Base-by-base conservation (phyloP, 805 yeast species). In the Cephaloascus fragrans region DNA sequence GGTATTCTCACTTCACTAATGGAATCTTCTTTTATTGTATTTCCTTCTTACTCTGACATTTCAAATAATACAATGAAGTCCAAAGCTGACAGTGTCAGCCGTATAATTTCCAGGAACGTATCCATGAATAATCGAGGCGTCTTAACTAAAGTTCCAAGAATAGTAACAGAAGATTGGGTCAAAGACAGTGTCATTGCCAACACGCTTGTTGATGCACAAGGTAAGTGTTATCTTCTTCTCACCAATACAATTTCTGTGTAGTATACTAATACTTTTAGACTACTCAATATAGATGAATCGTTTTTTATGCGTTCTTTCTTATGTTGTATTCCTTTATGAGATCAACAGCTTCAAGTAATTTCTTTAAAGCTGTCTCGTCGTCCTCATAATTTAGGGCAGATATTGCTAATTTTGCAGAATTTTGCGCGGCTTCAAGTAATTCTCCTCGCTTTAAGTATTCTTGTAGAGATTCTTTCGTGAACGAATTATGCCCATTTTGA, bases 321-420 rank as follows among this genome's bases (percentile, higher is more conserved):
- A n/a, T n/a, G 14, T 37, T 36, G 36, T 41, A 40, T 28, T 32
- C 26, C n/a, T 46, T 36, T 19, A 63, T 46, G 12, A 53, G 37
- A 1, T 62, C 67, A 29, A 80, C 53, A 0, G 83, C 83, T 32
- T 62, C 54, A 23, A 57, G 48, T 26, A 80, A 60, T 53, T 80
- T 83, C 6, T 49, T 48, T 37, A 76, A 66, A 3, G 88, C 89
- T 0, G 88, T 82, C n/a, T 48, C 58, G 5, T 69, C 55, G 44
- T 81, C 89, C 47, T 82, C 89, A 50, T 79, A 82, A 50, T 76
- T 77, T 28, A 81, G 64, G 1, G 89, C 87, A 9, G 85, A 78
- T 9, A 79, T 69, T n/a, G 86, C 88, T 50, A 73, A 81, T 46
- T 72, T 75, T 41, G 87, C 81, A 43, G 75, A 80, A 48, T 80